A percentile compares a stretch with the other conserved stretches of the same genome.
phyloP scores from a whole-genome alignment of 2,329 filamentous ascomycete species.

The Hypoxylon sp. region DNA sequence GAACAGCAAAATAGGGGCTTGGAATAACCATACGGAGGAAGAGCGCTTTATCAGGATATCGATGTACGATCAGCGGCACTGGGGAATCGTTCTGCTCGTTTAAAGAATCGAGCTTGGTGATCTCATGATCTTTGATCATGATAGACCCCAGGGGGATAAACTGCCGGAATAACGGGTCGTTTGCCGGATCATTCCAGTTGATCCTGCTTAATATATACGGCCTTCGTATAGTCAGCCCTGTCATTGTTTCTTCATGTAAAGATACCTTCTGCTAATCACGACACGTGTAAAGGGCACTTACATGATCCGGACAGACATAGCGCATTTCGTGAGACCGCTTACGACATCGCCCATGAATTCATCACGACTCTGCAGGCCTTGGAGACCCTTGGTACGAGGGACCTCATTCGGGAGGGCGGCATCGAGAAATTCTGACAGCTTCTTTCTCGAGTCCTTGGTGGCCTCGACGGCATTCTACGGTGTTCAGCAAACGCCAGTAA shows the following conservation, averaged over 20 bases:
- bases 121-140: constrained; percentile 68
- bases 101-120: constrained; percentile 70
- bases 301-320: constrained; percentile 74
- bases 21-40: constrained; percentile 67
- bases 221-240: constrained; percentile 46
- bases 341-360: constrained; percentile 69
- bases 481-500: constrained; percentile 39
- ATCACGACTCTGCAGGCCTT: constrained; percentile 62
- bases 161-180: constrained; percentile 72
- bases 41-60: constrained; percentile 75
- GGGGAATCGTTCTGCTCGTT: constrained; percentile 70
- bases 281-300: constrained; percentile 47
- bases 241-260: not conserved
- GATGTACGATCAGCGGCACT: constrained; percentile 71
- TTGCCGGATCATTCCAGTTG: constrained; percentile 71
- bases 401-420: constrained; percentile 66
- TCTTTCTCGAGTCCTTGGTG: constrained; percentile 59
- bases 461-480: constrained; percentile 66
- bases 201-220: constrained; percentile 73
- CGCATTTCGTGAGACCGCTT: constrained; percentile 66
- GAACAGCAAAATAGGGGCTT: not conserved
- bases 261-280: not conserved
- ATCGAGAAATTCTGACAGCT: constrained; percentile 65
- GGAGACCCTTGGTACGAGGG: constrained; percentile 55
- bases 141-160: constrained; percentile 71